Base-by-base conservation (phyloP, 2,329 filamentous ascomycete genomes). In the Tympanopsis confertula region DNA sequence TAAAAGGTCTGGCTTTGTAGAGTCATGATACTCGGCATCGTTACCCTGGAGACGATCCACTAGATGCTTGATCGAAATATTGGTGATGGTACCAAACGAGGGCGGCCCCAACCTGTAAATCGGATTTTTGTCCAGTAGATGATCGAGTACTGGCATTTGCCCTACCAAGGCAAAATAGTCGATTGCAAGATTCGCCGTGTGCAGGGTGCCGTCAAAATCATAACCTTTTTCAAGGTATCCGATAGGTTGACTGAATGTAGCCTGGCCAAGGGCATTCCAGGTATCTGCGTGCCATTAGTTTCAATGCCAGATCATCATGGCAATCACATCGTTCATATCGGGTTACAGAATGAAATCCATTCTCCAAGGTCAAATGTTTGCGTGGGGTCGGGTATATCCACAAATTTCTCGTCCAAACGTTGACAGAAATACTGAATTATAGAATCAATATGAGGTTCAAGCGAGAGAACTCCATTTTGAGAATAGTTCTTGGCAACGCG, bases 211-310 rank as follows among this genome's bases (percentile, higher is more conserved):
- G 19, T 56, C 54, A 38, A 61, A 46, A 41, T 68, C 63, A 2
- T 44, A 39, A 2, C 55, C 51, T 5, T 51, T 44, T 18, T 63
- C 47, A 36, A 66, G 48, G 43, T 64, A 66, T 3, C 63, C 61
- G 37, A 64, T 60, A 37, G 53, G 52, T 7, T 51, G 49, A 14
- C 61, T 56, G 35, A 63, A 66, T 17, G 54, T 57, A 14, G 63
- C 42, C 22, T 56, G 53, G 14, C 62, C 59, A 14, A 64, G 51
- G 14, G 63, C 54, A 39, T 67, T 62, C 51, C 60, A 65, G 3
- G 61, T 41, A 14, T 42, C 52, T 54, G 20, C 15, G 20, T 10
- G 17, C 20, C 18, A 3, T n/a, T n/a, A n/a, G n/a, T n/a, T n/a
- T n/a, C n/a, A n/a, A n/a, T n/a, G n/a, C n/a, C n/a, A n/a, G n/a